These are phyloP conservation scores for Fusarium beomiforme DNA, from an alignment of 2,329 filamentous ascomycete genomes.

Conservation along the genomic window DNA sequence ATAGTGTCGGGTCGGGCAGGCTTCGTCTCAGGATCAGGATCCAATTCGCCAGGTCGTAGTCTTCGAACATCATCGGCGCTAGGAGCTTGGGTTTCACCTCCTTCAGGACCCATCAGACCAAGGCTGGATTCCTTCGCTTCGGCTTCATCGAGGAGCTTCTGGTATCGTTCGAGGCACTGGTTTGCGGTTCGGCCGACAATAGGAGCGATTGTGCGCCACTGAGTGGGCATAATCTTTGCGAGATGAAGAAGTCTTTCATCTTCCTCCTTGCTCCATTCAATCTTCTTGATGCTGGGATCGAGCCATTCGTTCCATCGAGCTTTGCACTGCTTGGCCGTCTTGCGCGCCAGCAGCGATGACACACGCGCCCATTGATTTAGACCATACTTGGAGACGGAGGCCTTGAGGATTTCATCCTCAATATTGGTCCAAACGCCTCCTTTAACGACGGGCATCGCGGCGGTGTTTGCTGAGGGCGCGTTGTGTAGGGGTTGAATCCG, in stretches of 20 bases:
- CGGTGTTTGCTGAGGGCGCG: slow-evolving; percentile 32
- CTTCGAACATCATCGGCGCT: slow-evolving; percentile 92
- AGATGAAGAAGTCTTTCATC: slow-evolving; percentile 97
- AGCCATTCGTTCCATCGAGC: slow-evolving; percentile 98
- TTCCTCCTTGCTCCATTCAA: slow-evolving; percentile 98
- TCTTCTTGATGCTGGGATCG: slow-evolving; percentile 96
- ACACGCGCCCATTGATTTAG: slow-evolving; percentile 99
- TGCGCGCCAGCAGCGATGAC: slow-evolving; percentile 94
- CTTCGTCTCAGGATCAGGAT: slow-evolving; percentile 97
- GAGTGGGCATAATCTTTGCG: slow-evolving; percentile 97
- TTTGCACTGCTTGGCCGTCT: slow-evolving; percentile 99
- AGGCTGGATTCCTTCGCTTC: slow-evolving; percentile 89
- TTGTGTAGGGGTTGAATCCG: slow-evolving; percentile 27
- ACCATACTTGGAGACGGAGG: slow-evolving; percentile 92
- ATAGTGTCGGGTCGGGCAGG: slow-evolving; percentile 96
- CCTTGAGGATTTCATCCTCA: slow-evolving; percentile 97
- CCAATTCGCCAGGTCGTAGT: slow-evolving; percentile 90
- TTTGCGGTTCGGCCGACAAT: slow-evolving; percentile 97
- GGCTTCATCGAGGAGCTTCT: slow-evolving; percentile 94
- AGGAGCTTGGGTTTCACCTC: slow-evolving; percentile 86
- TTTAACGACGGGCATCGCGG: slow-evolving; percentile 75
- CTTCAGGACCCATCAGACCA: slow-evolving; percentile 84
- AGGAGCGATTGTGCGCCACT: slow-evolving; percentile 98
- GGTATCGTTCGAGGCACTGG: slow-evolving; percentile 96
- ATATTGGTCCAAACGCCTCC: slow-evolving; percentile 81